Percentiles rank a stretch among this genome's conserved stretches.
phyloP scores from a whole-genome alignment of 768 basidiomycete genomes.

The Mycena rosella region DNA sequence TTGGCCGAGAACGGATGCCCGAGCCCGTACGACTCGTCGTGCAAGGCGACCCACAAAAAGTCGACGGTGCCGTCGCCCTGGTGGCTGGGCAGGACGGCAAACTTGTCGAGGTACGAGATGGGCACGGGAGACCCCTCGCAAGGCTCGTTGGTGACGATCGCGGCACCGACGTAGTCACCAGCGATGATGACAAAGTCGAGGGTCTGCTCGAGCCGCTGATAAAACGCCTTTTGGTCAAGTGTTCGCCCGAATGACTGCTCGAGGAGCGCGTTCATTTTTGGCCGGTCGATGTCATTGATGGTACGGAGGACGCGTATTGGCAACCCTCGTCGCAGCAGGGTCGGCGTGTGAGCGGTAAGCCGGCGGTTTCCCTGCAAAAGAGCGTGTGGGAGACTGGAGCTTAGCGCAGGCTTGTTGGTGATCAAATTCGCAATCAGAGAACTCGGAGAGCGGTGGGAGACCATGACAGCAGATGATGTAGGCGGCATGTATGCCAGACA shows the following conservation, averaged over 20 bases:
- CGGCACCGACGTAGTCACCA: conserved; percentile 95
- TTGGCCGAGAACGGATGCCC: conserved; percentile 95
- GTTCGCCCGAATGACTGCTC: conserved; percentile 87
- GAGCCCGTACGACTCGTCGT: conserved; percentile 98
- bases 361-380: conserved; percentile 89
- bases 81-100: conserved; percentile 93
- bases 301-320: conserved; percentile 87
- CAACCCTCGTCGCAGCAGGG: conserved; percentile 89
- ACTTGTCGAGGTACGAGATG: conserved; percentile 97
- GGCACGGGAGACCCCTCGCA: conserved; percentile 54
- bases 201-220: conserved; percentile 75
- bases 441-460: conserved; percentile 95
- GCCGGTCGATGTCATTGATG: conserved; percentile 75
- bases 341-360: conserved; percentile 92
- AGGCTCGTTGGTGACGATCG: conserved; percentile 85
- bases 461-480: conserved; percentile 94
- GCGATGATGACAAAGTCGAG: conserved; percentile 95
- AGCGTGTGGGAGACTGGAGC: conserved; percentile 95
- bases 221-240: conserved; percentile 83
- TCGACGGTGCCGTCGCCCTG: conserved; percentile 99
- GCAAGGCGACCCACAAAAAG: conserved; percentile 98
- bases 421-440: conserved; percentile 97
- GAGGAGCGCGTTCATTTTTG: conserved; percentile 82
- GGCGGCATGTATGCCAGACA: conserved; percentile 95
- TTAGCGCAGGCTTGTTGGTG: conserved; percentile 97